Evolutionary conservation across 176 grass and related monocot genomes (phyloP), one percentile per base, ranked within the genome.

Genomic region (Bonia amplexicaulis): DNA sequence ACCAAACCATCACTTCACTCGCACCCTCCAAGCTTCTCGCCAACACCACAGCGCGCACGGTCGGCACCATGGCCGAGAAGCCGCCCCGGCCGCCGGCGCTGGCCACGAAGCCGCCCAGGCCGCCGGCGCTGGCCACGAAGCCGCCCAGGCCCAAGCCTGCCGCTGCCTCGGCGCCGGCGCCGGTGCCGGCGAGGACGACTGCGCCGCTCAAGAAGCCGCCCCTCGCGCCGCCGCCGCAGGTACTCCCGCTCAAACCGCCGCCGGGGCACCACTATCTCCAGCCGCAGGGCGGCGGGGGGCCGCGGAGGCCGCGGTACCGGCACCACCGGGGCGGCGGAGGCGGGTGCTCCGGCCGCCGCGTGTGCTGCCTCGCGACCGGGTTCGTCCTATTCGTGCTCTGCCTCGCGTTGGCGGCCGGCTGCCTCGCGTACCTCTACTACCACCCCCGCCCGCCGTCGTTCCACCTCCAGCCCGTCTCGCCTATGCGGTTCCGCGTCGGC

Each of bases 381-480:
- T 17, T 93, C 71, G 7, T 85, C 53, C 73, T 89, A 2, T 52
- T 93, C 27, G 74, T 41, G 33, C 82, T 84, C 61, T 87, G 89
- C 62, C 81, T 91, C 13, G 91, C 89, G 9, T 80, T 90, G 14
- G 90, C 85, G 15, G 88, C 84, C 0, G 83, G 91, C 5, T 91
- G 83, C 84, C 85, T 98, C 15, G 88, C 90, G 0, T 98, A 98
- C 89, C 96, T 94, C 77, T 94, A 88, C 73, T 94, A 90, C 89
- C 96, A 91, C 64, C 96, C 96, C 6, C 85, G 84, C 53, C 66
- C 89, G 12, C 96, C 89, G 37, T 84, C 92, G 8, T 94, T 97
- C 84, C 92, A 92, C 80, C 89, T 98, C 5, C 85, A 85, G 35
- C 86, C 89, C 7, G 76, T 95, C 11, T 39, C 85, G 16, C 73